These are phyloP conservation scores for Colletotrichum aenigma DNA, from an alignment of 2,329 filamentous ascomycete genomes.

Conservation along the genomic window DNA sequence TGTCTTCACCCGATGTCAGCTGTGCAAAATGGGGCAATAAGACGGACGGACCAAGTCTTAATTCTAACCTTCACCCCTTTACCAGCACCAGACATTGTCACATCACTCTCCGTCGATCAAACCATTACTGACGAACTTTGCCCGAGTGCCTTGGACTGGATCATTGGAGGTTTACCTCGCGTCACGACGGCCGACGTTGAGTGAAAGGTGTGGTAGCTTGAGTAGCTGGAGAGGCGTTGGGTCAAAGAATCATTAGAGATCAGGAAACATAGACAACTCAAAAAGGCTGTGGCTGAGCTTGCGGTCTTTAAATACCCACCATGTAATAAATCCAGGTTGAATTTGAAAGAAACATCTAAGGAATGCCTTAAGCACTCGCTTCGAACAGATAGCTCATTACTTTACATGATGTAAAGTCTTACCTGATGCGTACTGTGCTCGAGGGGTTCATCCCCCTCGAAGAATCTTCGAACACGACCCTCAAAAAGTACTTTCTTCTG, in stretches of 20 bases:
- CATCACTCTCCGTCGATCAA: neutral
- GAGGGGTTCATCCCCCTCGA: neutral
- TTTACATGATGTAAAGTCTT: neutral
- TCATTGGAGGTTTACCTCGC: neutral
- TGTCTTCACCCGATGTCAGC: neutral
- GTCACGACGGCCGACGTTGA: neutral
- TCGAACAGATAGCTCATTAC: neutral
- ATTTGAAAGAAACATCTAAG: neutral
- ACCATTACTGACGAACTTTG: neutral
- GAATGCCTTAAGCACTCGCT: accelerated
- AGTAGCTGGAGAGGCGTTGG: neutral
- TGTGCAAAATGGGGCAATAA: neutral
- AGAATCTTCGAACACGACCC: accelerated
- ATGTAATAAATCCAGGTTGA: neutral
- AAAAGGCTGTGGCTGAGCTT: neutral
- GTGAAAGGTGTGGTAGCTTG: neutral
- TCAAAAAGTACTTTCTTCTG: neutral
- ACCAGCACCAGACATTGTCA: neutral
- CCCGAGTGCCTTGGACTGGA: neutral
- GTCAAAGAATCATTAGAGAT: neutral
- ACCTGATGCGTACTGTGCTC: neutral
- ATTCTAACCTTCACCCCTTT: too few species aligned
- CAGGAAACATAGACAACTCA: neutral
- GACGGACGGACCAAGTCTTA: neutral
- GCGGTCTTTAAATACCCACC: neutral